phyloP scores from a whole-genome alignment of 805 yeast genomes.

The Citeromyces matritensis region DNA sequence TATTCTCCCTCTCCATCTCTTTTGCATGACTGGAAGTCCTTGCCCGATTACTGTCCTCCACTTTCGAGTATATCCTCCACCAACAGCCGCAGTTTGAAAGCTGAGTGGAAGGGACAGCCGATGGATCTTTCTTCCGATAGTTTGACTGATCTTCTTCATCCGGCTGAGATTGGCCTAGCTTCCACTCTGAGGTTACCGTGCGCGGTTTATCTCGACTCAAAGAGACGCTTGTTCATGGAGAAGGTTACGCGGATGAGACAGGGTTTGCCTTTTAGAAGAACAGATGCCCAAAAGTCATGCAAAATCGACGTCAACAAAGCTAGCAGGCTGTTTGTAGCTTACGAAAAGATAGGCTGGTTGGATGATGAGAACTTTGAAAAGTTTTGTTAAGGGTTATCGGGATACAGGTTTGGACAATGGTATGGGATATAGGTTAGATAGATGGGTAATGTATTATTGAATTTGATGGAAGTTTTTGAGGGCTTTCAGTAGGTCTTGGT shows the following conservation, averaged over 20 bases:
- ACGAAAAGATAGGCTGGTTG: conserved; percentile 86
- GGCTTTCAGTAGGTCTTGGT: too few relatives aligned
- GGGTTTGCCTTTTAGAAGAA: conserved; percentile 78
- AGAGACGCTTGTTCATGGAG: conserved; percentile 77
- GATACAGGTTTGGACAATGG: too few relatives aligned
- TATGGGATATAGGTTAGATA: conserved; percentile 16
- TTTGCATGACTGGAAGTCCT: conserved; percentile 48
- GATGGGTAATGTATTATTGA: conserved; percentile 14
- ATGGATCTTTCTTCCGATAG: conserved; percentile 83
- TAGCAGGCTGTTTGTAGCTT: conserved; percentile 78
- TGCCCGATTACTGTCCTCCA: conserved; percentile 80
- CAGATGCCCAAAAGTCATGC: conserved; percentile 97
- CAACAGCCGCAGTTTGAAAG: conserved; percentile 57
- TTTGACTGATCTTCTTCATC: conserved; percentile 58
- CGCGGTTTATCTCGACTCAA: conserved; percentile 65
- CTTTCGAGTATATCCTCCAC: conserved; percentile 43
- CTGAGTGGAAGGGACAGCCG: conserved; percentile 98
- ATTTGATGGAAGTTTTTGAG: conserved; percentile 16
- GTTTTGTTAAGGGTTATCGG: conserved; percentile 15
- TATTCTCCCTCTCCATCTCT: conserved; percentile 28
- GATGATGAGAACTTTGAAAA: conserved; percentile 54
- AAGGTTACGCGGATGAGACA: conserved; percentile 63
- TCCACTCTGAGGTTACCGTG: conserved; percentile 83
- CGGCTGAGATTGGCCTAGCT: conserved; percentile 81
- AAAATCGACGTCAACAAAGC: conserved; percentile 96